Conservation (phyloP, 2,329 filamentous ascomycete genomes). For the Fusarium sp. region DNA sequence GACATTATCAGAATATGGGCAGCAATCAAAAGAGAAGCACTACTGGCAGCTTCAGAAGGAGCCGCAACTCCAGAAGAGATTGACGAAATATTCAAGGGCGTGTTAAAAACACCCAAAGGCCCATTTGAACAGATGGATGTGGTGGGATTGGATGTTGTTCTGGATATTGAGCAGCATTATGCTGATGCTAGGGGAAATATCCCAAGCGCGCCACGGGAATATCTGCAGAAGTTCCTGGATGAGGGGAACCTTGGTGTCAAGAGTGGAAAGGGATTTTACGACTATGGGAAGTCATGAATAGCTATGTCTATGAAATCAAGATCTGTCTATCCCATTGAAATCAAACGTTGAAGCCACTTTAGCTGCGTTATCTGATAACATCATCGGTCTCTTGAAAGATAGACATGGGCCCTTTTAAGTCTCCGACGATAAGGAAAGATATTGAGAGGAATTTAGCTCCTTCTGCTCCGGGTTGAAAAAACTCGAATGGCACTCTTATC, state of each 20-base stretch:
- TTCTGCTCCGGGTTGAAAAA: neutral
- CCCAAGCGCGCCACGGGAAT: conserved; percentile 44
- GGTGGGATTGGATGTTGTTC: conserved; percentile 51
- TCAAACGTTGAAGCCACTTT: neutral
- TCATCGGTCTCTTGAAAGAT: neutral
- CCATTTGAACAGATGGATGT: conserved; percentile 53
- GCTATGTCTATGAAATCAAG: too few species aligned
- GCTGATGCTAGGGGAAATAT: conserved; percentile 46
- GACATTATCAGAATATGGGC: conserved; percentile 49
- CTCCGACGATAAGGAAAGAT: neutral
- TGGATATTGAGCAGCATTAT: conserved; percentile 52
- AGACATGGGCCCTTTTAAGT: neutral
- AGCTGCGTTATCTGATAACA: neutral
- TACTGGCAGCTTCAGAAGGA: conserved; percentile 51
- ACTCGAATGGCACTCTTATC: neutral
- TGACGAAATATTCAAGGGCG: conserved; percentile 50
- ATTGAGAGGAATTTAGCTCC: neutral
- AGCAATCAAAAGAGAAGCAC: conserved; percentile 52
- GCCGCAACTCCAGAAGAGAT: conserved; percentile 51
- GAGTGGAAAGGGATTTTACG: conserved; percentile 50
- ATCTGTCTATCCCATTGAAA: neutral
- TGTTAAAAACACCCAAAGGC: conserved; percentile 51
- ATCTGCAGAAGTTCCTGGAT: conserved; percentile 43
- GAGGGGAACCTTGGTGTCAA: conserved; percentile 50
- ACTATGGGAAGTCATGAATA: conserved; percentile 23